Conservation (phyloP, 345 rosid genomes). For the Cardamine chenopodiifolia region DNA sequence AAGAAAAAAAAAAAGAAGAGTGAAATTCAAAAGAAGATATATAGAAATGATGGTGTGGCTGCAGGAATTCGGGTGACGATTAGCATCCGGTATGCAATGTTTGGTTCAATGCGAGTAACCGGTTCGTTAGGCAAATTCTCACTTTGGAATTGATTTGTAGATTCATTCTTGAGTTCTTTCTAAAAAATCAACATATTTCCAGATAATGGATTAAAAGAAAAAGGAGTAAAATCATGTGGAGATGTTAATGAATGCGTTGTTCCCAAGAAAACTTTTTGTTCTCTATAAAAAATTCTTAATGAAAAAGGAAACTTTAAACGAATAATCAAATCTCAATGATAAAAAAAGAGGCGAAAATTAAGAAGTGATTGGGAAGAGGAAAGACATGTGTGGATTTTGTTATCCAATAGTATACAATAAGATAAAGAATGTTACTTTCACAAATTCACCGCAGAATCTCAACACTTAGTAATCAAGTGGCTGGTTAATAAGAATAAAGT, state of each 20-base stretch:
- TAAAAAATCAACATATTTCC: not conserved
- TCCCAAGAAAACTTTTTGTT: slow-evolving; percentile 25
- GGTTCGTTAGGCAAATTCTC: not conserved
- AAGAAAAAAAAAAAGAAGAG: too few relatives aligned
- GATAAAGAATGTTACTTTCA: slow-evolving; percentile 24
- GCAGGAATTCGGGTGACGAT: not conserved
- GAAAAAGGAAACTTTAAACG: not conserved
- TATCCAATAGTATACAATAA: slow-evolving; percentile 2
- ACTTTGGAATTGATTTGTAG: not conserved
- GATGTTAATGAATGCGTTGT: slow-evolving; percentile 33
- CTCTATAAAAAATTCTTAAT: not conserved
- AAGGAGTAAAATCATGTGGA: slow-evolving; percentile 17
- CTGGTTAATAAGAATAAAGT: not conserved
- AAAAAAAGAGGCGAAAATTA: not conserved
- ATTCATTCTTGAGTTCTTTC: not conserved
- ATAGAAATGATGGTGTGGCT: not conserved
- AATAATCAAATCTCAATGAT: slow-evolving; percentile 23
- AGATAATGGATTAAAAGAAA: slow-evolving; percentile 8
- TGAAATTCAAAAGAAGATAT: not conserved
- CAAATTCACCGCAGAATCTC: slow-evolving; percentile 33
- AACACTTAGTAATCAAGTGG: not conserved
- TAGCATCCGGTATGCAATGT: not conserved
- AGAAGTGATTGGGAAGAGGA: slow-evolving; percentile 39
- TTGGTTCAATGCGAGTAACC: slow-evolving; percentile 7
- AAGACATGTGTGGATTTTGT: slow-evolving; percentile 28